Conservation (phyloP, 2,329 filamentous ascomycete genomes). For the Talaromyces sp. region DNA sequence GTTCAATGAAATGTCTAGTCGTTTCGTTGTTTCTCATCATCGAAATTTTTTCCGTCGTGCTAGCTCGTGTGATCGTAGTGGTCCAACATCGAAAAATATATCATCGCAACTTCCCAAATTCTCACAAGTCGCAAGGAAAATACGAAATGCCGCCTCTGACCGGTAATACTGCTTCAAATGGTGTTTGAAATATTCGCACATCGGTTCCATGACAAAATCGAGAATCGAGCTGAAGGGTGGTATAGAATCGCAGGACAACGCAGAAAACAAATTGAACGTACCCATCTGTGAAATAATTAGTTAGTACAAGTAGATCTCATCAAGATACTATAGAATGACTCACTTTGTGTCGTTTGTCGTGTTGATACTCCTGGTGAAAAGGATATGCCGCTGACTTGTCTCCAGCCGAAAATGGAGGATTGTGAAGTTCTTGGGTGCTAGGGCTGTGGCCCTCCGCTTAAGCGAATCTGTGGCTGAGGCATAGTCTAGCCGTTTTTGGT, state of each 20-base stretch:
- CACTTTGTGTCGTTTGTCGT: conserved; percentile 38
- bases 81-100: background rate
- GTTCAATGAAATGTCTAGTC: background rate
- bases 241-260: conserved; percentile 1
- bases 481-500: conserved; percentile 27
- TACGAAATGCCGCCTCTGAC: background rate
- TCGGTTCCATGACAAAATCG: conserved; percentile 8
- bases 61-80: background rate
- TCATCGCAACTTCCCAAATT: background rate
- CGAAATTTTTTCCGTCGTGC: background rate
- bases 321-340: conserved; percentile 20
- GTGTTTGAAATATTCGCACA: background rate
- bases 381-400: conserved; percentile 32
- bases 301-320: conserved; percentile 20
- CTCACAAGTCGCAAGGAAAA: background rate
- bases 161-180: background rate
- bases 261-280: conserved; percentile 44
- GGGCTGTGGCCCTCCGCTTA: conserved; percentile 44
- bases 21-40: background rate
- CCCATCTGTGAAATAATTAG: conserved; percentile 52
- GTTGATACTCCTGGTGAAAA: conserved; percentile 36
- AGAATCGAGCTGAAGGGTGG: conserved; percentile 12
- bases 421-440: conserved; percentile 41
- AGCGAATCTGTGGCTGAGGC: conserved; percentile 34
- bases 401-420: conserved; percentile 37